Percentiles rank a stretch among this genome's conserved stretches.
Conservation (phyloP, 2,329 filamentous ascomycete genomes). For the Colletotrichum musae region DNA sequence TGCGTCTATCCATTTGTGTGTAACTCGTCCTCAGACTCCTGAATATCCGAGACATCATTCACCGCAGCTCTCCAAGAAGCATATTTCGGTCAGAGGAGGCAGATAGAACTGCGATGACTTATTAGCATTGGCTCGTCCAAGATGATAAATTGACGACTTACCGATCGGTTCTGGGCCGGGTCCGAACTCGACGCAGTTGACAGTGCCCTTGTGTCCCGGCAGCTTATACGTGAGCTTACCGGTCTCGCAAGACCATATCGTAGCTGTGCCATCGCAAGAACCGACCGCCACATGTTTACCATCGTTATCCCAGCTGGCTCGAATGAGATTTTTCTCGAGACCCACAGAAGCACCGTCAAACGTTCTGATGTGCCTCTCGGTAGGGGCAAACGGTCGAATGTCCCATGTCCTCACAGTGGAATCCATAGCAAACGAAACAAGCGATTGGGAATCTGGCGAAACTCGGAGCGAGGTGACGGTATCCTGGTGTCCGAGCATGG, state of each 20-base stretch:
- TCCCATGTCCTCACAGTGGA: conserved; percentile 97
- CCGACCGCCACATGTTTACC: conserved; percentile 91
- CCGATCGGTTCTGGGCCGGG: conserved; percentile 88
- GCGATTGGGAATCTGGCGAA: conserved; percentile 92
- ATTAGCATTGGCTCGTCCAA: conserved; percentile 51
- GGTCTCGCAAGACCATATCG: conserved; percentile 91
- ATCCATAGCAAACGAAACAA: conserved; percentile 94
- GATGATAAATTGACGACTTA: conserved; percentile 67
- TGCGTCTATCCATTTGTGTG: too few species aligned
- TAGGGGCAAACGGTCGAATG: conserved; percentile 92
- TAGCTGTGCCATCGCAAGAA: conserved; percentile 89
- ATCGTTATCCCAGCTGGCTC: conserved; percentile 89
- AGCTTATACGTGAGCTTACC: conserved; percentile 95
- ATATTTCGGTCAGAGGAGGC: conserved; percentile 91
- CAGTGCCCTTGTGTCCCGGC: conserved; percentile 93
- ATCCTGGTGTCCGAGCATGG: conserved; percentile 90
- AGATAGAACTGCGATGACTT: conserved; percentile 77
- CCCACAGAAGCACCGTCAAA: conserved; percentile 93
- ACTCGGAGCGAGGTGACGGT: conserved; percentile 91
- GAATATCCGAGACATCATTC: conserved; percentile 6
- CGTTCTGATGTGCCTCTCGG: conserved; percentile 85
- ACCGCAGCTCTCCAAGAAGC: conserved; percentile 81
- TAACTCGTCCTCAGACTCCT: background rate
- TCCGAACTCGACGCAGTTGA: conserved; percentile 94
- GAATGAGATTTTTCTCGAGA: conserved; percentile 91